Evolutionary conservation across 2,329 filamentous ascomycete species (phyloP).

Genomic region (Dactylella cylindrospora): DNA sequence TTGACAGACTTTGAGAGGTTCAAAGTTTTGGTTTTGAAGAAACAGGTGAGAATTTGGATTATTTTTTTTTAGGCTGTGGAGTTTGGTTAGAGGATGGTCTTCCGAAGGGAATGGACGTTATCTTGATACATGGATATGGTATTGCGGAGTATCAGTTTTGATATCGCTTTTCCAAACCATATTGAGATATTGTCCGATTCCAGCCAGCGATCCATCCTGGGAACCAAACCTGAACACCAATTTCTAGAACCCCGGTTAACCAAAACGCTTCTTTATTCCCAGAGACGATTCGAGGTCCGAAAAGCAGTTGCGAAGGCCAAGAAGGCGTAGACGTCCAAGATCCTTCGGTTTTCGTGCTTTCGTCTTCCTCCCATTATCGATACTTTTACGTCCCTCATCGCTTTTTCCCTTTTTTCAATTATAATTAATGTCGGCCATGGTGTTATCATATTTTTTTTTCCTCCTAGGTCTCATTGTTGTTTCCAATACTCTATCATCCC

Average conservation of each 20-base stretch:
- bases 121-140: too few relatives aligned
- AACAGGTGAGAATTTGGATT: constrained; percentile 94
- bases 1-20: constrained; percentile 99
- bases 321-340: constrained; percentile 60
- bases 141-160: too few relatives aligned
- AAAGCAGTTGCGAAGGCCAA: constrained; percentile 89
- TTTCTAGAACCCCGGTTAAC: constrained; percentile 16
- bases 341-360: constrained; percentile 6
- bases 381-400: constrained; percentile 30
- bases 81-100: too few relatives aligned
- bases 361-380: constrained; percentile 11
- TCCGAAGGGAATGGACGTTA: too few relatives aligned
- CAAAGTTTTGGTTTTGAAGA: constrained; percentile 99
- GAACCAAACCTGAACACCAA: not conserved
- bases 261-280: constrained; percentile 43
- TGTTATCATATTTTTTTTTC: constrained; percentile 28
- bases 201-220: too few relatives aligned
- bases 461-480: too few relatives aligned
- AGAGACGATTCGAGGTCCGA: constrained; percentile 90
- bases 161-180: too few relatives aligned
- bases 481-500: too few relatives aligned
- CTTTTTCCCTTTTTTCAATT: constrained; percentile 33
- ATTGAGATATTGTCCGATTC: too few relatives aligned
- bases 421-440: constrained; percentile 43
- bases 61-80: too few relatives aligned